These are phyloP conservation scores for Phaeosphaeria sp. DNA, from an alignment of 2,329 filamentous ascomycete genomes.

Conservation along the genomic window DNA sequence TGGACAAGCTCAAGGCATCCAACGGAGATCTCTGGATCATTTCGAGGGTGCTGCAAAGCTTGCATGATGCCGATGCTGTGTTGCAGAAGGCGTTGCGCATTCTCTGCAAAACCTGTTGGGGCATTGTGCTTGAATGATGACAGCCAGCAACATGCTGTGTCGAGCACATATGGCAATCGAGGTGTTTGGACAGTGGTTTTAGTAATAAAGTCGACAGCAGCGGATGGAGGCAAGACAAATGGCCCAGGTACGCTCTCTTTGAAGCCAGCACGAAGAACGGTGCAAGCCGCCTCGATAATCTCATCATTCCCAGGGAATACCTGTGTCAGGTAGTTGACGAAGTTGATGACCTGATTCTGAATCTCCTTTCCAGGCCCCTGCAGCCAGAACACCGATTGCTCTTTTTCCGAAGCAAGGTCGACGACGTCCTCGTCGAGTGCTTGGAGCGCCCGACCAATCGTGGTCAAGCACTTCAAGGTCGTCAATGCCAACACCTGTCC, in stretches of 20 bases:
- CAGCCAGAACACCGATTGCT: conserved; percentile 56
- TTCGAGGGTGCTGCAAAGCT: conserved; percentile 66
- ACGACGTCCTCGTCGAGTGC: conserved; percentile 70
- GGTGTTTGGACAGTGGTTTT: conserved; percentile 66
- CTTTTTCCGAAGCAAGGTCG: conserved; percentile 65
- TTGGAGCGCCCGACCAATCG: conserved; percentile 75
- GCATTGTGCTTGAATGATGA: conserved; percentile 56
- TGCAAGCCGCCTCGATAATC: conserved; percentile 74
- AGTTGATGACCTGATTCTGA: conserved; percentile 59
- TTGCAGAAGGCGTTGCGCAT: conserved; percentile 52
- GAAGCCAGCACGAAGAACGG: conserved; percentile 75
- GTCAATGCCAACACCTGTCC: conserved; percentile 54
- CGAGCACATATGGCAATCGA: conserved; percentile 71
- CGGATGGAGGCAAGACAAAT: conserved; percentile 73
- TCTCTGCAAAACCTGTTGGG: conserved; percentile 30
- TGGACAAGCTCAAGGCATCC: conserved; percentile 75
- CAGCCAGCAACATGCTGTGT: conserved; percentile 72
- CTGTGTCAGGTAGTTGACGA: conserved; percentile 58
- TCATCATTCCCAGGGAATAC: conserved; percentile 68
- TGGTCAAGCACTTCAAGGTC: conserved; percentile 71
- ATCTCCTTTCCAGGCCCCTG: conserved; percentile 56
- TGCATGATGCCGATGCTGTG: conserved; percentile 70
- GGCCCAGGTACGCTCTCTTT: conserved; percentile 76
- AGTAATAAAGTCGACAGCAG: conserved; percentile 71
- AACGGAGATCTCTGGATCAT: conserved; percentile 75